Conservation (phyloP, 768 basidiomycete species). For the Termitomyces sp. region DNA sequence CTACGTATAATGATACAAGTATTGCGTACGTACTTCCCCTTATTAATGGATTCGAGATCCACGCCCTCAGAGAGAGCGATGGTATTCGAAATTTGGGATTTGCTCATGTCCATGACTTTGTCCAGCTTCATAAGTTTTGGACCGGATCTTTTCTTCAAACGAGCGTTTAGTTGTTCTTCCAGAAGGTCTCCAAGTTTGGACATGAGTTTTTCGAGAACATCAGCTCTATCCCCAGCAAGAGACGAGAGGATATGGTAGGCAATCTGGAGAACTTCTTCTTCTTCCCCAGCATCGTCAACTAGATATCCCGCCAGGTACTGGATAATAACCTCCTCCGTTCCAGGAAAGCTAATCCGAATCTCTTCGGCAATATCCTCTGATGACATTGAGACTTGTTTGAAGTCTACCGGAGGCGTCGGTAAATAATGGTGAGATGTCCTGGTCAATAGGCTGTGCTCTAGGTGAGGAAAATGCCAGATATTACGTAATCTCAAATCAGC, state of each 20-base stretch:
- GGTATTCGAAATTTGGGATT: conserved; percentile 71
- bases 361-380: conserved; percentile 75
- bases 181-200: conserved; percentile 53
- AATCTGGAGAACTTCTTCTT: conserved; percentile 80
- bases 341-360: conserved; percentile 64
- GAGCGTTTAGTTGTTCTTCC: conserved; percentile 54
- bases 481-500: neutral
- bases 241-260: conserved; percentile 71
- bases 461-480: neutral
- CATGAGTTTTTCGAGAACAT: conserved; percentile 65
- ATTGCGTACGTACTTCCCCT: conserved; percentile 67
- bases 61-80: conserved; percentile 79
- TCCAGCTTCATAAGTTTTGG: conserved; percentile 74
- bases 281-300: conserved; percentile 83
- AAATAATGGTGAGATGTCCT: neutral
- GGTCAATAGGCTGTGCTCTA: neutral
- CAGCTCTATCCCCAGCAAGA: conserved; percentile 55
- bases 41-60: conserved; percentile 88
- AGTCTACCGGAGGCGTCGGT: neutral
- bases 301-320: conserved; percentile 87
- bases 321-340: conserved; percentile 79
- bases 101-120: conserved; percentile 86
- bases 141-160: conserved; percentile 52
- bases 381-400: conserved; percentile 39
- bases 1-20: conserved; percentile 5